Evolutionary conservation across 1,284 basidiomycete species (phyloP).

Genomic region (Irpex lacteus): DNA sequence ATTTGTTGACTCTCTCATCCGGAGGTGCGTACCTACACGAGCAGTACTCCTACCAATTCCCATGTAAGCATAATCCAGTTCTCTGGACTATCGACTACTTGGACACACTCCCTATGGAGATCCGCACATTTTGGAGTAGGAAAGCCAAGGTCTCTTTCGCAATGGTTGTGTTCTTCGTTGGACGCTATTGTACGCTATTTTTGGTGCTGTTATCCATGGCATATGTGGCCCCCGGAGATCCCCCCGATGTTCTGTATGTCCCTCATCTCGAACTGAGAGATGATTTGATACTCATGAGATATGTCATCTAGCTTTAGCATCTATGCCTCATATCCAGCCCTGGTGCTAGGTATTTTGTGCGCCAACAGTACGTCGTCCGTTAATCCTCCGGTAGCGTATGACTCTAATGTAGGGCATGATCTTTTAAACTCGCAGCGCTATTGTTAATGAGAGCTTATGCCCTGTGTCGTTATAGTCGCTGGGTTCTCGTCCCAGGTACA

Average conservation of each 20-base stretch:
- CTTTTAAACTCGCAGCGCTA: neutral
- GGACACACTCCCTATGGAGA: neutral
- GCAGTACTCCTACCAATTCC: no score
- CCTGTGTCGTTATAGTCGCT: neutral
- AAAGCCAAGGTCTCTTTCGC: neutral
- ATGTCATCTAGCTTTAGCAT: neutral
- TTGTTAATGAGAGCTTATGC: neutral
- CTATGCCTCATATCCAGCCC: no score
- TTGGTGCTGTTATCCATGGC: neutral
- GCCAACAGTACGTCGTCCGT: neutral
- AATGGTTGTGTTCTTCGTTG: neutral
- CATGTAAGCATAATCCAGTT: neutral
- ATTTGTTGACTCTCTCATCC: no score
- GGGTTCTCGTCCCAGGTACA: neutral
- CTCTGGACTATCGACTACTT: neutral
- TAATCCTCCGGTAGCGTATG: neutral
- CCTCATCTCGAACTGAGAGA: neutral
- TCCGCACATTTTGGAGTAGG: neutral
- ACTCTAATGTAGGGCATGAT: neutral
- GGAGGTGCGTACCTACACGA: no score
- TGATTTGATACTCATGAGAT: neutral
- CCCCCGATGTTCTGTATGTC: no score
- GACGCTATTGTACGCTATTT: neutral
- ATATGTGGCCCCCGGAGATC: no score
- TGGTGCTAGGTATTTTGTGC: neutral